phyloP scores from a whole-genome alignment of 805 yeast genomes.

The Hemisphaericaspora nanyangensis region DNA sequence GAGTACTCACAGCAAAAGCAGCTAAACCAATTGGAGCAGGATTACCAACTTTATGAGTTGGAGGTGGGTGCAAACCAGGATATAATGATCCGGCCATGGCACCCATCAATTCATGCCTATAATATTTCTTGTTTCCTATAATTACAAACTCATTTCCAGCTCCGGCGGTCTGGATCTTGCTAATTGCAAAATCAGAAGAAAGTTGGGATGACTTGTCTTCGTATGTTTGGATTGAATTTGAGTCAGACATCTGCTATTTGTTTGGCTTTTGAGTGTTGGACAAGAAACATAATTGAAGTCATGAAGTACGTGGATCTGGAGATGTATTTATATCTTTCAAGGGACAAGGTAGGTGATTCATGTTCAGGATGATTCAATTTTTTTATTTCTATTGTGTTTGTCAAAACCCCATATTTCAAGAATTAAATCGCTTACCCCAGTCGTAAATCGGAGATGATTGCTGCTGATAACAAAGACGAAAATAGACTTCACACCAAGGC shows the following conservation, averaged over 20 bases:
- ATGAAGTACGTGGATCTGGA: too few relatives aligned
- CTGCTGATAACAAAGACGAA: too few relatives aligned
- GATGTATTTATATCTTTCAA: too few relatives aligned
- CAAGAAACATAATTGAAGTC: too few relatives aligned
- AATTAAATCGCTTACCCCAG: too few relatives aligned
- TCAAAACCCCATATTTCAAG: too few relatives aligned
- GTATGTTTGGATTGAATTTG: conserved; percentile 13
- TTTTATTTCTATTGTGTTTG: too few relatives aligned
- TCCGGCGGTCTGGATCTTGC: conserved; percentile 24
- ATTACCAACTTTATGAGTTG: conserved; percentile 45
- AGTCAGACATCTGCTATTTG: conserved; percentile 42
- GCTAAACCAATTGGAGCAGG: conserved; percentile 55
- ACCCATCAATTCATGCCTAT: conserved; percentile 51
- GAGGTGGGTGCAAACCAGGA: conserved; percentile 43
- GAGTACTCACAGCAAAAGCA: conserved; percentile 45
- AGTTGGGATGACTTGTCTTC: conserved; percentile 22
- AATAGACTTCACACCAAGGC: too few relatives aligned
- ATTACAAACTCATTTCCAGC: conserved; percentile 40
- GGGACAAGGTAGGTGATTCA: too few relatives aligned
- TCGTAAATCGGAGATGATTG: too few relatives aligned
- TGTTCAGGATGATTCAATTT: too few relatives aligned
- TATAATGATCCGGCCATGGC: conserved; percentile 62
- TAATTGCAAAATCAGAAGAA: conserved; percentile 9
- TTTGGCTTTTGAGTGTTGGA: too few relatives aligned
- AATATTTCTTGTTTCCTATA: conserved; percentile 41